phyloP scores from a whole-genome alignment of 202 grass and related monocot species.

The Saccharum hybrid region DNA sequence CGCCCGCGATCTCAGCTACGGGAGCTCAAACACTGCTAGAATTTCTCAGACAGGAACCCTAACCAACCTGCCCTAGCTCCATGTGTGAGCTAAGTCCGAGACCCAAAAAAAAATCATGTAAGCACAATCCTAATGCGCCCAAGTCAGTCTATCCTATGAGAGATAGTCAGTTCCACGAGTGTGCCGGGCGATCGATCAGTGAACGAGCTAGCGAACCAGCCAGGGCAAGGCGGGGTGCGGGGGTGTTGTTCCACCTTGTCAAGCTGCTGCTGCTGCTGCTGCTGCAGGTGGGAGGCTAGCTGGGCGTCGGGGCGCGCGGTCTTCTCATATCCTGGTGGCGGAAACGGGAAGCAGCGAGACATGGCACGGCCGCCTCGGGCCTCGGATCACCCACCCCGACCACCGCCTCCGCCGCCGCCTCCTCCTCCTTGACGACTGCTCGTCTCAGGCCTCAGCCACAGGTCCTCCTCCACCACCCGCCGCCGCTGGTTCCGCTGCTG shows the following conservation, averaged over 20 bases:
- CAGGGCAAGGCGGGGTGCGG: not conserved
- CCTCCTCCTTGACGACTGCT: conserved; percentile 14
- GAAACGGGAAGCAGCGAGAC: conserved; percentile 80
- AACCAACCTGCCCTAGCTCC: not conserved
- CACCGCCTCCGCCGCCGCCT: not conserved
- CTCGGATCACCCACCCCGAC: conserved; percentile 50
- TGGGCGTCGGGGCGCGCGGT: conserved; percentile 58
- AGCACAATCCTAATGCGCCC: not conserved
- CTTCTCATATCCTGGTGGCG: conserved; percentile 66
- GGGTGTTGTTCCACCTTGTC: conserved; percentile 50
- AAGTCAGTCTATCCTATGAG: not conserved
- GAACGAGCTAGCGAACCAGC: conserved; percentile 10
- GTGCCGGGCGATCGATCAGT: not conserved
- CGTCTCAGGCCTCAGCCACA: not conserved
- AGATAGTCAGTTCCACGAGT: not conserved
- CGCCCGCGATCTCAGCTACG: not conserved
- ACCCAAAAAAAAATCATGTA: not conserved
- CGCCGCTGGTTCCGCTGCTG: not conserved
- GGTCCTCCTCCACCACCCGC: not conserved
- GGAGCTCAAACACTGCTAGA: not conserved
- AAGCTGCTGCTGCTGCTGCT: not conserved
- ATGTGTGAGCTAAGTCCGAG: not conserved
- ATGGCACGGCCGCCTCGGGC: conserved; percentile 70
- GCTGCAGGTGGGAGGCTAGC: conserved; percentile 44
- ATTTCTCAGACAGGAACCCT: not conserved